Conservation (phyloP, 2,329 filamentous ascomycete genomes). For the Alternaria triticimaculans region DNA sequence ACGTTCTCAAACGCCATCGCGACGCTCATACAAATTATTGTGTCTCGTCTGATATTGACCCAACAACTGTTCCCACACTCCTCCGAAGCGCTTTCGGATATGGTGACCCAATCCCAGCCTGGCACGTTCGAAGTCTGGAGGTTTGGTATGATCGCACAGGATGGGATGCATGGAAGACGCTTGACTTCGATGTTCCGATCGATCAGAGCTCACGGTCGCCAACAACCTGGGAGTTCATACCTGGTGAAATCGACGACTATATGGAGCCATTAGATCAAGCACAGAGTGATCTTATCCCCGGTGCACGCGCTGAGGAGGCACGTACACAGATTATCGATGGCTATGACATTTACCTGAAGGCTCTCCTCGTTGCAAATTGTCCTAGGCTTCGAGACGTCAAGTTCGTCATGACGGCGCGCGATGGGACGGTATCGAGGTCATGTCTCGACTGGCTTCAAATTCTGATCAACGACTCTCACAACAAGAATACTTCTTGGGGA, state of each 20-base stretch:
- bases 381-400: constrained; percentile 15
- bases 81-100: constrained; percentile 16
- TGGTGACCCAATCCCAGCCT: constrained; percentile 14
- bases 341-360: constrained; percentile 15
- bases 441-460: constrained; percentile 15
- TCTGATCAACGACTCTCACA: constrained; percentile 1
- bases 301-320: neutral
- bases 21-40: constrained; percentile 17
- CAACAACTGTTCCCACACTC: constrained; percentile 13
- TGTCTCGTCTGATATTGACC: constrained; percentile 16
- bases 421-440: neutral
- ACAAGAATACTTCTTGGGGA: constrained; percentile 4
- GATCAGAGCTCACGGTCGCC: neutral
- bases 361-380: constrained; percentile 12
- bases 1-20: constrained; percentile 15
- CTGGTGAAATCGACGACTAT: constrained; percentile 10
- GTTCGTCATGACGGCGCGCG: constrained; percentile 1
- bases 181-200: constrained; percentile 2
- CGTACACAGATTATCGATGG: constrained; percentile 10
- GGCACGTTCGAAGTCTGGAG: constrained; percentile 21
- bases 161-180: constrained; percentile 17
- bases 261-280: constrained; percentile 2
- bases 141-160: constrained; percentile 17
- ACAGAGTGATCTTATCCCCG: neutral
- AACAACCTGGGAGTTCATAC: constrained; percentile 3